Conservation (phyloP, 176 grass and related monocot genomes). For the Oryza glaberrima region DNA sequence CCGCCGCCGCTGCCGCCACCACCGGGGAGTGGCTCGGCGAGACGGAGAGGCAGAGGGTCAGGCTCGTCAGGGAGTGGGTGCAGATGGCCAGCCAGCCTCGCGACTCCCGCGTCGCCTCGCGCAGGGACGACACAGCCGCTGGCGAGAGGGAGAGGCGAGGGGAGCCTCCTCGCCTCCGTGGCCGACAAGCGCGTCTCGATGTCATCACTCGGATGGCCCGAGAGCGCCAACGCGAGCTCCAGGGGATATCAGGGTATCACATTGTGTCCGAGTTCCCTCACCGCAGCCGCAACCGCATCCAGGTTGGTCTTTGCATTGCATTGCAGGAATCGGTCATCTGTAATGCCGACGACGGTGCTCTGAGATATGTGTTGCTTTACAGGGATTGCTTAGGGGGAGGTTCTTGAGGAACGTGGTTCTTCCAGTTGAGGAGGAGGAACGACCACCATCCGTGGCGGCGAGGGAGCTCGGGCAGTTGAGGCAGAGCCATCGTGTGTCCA, state of each 20-base stretch:
- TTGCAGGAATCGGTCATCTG: not conserved
- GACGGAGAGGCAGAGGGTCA: slow-evolving; percentile 84
- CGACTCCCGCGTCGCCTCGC: slow-evolving; percentile 39
- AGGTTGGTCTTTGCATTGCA: slow-evolving; percentile 47
- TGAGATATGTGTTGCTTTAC: slow-evolving; percentile 23
- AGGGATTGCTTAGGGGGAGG: slow-evolving; percentile 91
- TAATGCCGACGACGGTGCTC: not conserved
- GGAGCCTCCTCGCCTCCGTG: slow-evolving; percentile 68
- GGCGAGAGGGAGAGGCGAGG: slow-evolving; percentile 58
- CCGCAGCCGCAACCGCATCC: slow-evolving; percentile 89
- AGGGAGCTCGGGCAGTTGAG: slow-evolving; percentile 88
- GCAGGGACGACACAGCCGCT: slow-evolving; percentile 41
- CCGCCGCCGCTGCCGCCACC: slow-evolving; percentile 19
- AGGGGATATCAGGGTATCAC: slow-evolving; percentile 79
- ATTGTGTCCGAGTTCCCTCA: slow-evolving; percentile 73
- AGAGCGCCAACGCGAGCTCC: slow-evolving; percentile 91
- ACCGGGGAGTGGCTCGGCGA: slow-evolving; percentile 82
- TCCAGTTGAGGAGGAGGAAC: slow-evolving; percentile 70
- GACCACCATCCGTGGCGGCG: slow-evolving; percentile 67
- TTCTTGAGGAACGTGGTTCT: slow-evolving; percentile 70
- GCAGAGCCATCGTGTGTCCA: slow-evolving; percentile 73
- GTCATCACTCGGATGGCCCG: slow-evolving; percentile 77
- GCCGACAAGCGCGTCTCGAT: slow-evolving; percentile 81
- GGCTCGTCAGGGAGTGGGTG: slow-evolving; percentile 90
- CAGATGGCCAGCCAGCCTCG: slow-evolving; percentile 84